Base-by-base conservation (phyloP, 1,139 yeast species). In the Debaryomycetaceae sp. region DNA sequence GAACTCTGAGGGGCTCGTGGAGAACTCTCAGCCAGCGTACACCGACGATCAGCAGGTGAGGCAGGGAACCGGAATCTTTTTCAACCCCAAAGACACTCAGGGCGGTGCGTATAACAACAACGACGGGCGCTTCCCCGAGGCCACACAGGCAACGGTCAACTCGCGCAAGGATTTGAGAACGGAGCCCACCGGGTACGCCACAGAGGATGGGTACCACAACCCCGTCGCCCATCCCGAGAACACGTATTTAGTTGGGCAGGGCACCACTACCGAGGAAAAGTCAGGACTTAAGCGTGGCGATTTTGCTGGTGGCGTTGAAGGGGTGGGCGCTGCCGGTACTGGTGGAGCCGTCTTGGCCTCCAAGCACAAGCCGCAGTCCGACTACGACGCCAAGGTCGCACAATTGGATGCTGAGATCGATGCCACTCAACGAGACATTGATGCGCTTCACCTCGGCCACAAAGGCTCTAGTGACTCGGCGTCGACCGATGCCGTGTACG, bases 21-120 rank as follows among this genome's bases (percentile, higher is more conserved):
- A 42, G 13, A 59, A 60, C 42, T 31, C 39, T 12, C 32, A 46
- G 17, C 61, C 63, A 6, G 35, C 34, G 4, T 61, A 61, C 39
- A 49, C 50, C 20, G 49, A 58, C 32, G 61, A 54, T 19, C 61
- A 68, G 14, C 36, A 37, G 23, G 45, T 48, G 11, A 41, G 37
- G 8, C 37, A 46, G 25, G 70, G 68, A 14, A 38, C 49, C 5
- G 69, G 70, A 3, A 44, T 44, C 29, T 62, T 48, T 37, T 63
- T 49, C 36, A 58, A 61, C 34, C 67, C 69, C 7, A 52, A 42
- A 39, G 66, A 60, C 38, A 58, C 66, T 22, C 63, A 58, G 33
- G 64, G 61, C 15, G 61, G 62, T 11, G 36, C 45, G 26, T 53
- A 54, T 35, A 35, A 15, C 23, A 22, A 32, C 25, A 33, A 32